Base-by-base conservation (phyloP, 768 basidiomycete species). In the Lentinula sp. region DNA sequence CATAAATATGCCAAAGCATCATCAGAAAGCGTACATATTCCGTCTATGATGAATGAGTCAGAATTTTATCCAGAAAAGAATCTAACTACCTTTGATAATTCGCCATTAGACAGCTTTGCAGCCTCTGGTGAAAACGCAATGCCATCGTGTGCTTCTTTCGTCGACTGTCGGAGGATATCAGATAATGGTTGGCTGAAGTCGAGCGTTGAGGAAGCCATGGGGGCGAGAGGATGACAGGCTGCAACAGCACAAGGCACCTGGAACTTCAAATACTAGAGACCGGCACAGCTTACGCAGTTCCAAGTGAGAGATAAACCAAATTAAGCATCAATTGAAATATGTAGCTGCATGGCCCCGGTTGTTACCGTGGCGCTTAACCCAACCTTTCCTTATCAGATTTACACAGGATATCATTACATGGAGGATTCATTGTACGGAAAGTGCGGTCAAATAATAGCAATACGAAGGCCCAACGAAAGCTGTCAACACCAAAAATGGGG, bases 1-100 rank as follows among this genome's bases (percentile, higher is more conserved):
- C 76, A 74, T 93, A 94, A 32, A 93, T 74, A 66, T 90, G 81
- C 85, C 87, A 91, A 23, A 93, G 81, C 77, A 88, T 84, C 77
- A 91, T 85, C 48, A 91, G 77, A 72, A 85, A 88, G 52, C 81
- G 79, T 15, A 85, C 72, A 70, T 92, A 92, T 68, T 90, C 88
- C 46, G 82, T 78, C 55, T 56, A 6, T 20, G 15, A 39, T 10
- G 6, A 32, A 13, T 43, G 6, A 32, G 15, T 6, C 41, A 36
- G 1, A 37, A 20, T 36, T 9, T 4, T 8, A 33, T 41, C n/a
- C n/a, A 55, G 18, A 41, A 1, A 9, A 41, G 7, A 2, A 37
- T 1, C 18, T 41, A 39, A 0, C 18, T 37, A 43, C 55, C 69
- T 80, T 79, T 57, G 77, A 74, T 39, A 90, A 77, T 61, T 80